Percentiles rank a stretch among this genome's conserved stretches.
These are phyloP conservation scores for Nematodospora valgi DNA, from an alignment of 805 yeast genomes.

Conservation along the genomic window DNA sequence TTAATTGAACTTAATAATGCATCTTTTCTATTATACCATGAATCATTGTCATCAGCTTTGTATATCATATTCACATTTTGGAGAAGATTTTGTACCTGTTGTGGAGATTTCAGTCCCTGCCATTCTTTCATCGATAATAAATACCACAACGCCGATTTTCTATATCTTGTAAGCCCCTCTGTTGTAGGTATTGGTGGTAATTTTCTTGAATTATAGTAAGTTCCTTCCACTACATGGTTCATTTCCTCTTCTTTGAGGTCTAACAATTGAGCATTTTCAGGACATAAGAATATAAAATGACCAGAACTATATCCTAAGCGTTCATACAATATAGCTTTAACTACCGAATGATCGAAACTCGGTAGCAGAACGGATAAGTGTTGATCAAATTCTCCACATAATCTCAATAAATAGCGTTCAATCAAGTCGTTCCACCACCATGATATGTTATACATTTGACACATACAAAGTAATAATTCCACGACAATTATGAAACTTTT, in stretches of 20 bases:
- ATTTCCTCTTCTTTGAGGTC: conserved; percentile 19
- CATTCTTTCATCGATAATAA: conserved; percentile 73
- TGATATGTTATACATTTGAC: conserved; percentile 35
- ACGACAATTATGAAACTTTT: conserved; percentile 64
- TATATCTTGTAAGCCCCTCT: conserved; percentile 54
- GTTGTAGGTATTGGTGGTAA: conserved; percentile 33
- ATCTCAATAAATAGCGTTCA: conserved; percentile 43
- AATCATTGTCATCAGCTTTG: conserved; percentile 13
- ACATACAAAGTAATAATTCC: conserved; percentile 61
- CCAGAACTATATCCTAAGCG: conserved; percentile 46
- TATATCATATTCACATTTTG: conserved; percentile 24
- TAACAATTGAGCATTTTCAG: conserved; percentile 27
- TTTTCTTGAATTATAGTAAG: conserved; percentile 32
- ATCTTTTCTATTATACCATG: conserved; percentile 35
- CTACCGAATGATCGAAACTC: conserved; percentile 22
- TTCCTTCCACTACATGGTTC: conserved; percentile 25
- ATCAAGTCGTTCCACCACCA: conserved; percentile 46
- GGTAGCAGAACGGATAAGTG: conserved; percentile 36
- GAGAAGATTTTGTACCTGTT: conserved; percentile 25
- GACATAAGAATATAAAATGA: conserved; percentile 28
- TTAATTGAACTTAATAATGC: conserved; percentile 20
- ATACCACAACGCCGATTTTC: conserved; percentile 79
- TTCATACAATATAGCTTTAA: conserved; percentile 44
- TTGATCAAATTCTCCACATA: conserved; percentile 44
- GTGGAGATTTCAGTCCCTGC: conserved; percentile 28